phyloP scores from a whole-genome alignment of 2,329 filamentous ascomycete genomes.

The Didymella arachidicola region DNA sequence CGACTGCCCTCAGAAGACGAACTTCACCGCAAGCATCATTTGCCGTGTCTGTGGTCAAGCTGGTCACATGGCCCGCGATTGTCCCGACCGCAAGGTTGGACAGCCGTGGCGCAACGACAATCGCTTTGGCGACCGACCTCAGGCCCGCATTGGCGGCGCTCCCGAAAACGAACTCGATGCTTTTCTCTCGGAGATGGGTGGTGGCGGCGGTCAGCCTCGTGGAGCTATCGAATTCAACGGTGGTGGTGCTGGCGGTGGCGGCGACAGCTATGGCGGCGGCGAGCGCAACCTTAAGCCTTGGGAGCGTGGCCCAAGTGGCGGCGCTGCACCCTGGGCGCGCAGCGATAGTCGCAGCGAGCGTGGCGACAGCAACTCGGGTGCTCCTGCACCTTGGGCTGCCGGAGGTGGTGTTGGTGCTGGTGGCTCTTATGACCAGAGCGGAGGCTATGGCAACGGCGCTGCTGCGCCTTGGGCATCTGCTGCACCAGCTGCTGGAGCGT shows the following conservation, averaged over 20 bases:
- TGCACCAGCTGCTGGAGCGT: constrained; percentile 42
- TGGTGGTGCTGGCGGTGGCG: constrained; percentile 55
- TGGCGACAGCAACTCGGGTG: constrained; percentile 49
- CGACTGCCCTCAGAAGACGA: constrained; percentile 96
- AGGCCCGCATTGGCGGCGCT: constrained; percentile 71
- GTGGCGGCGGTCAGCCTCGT: constrained; percentile 68
- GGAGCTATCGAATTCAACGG: constrained; percentile 72
- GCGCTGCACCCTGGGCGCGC: constrained; percentile 77
- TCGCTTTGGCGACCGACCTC: constrained; percentile 61
- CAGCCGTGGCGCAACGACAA: constrained; percentile 89
- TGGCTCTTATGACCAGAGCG: constrained; percentile 38
- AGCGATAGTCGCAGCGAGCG: constrained; percentile 55
- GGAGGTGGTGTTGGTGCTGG: constrained; percentile 45
- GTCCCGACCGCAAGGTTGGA: constrained; percentile 90
- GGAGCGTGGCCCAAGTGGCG: constrained; percentile 85
- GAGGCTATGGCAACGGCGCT: constrained; percentile 45
- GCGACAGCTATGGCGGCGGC: constrained; percentile 58
- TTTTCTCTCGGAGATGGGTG: constrained; percentile 97
- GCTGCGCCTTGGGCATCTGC: constrained; percentile 52
- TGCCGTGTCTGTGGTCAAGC: constrained; percentile 98
- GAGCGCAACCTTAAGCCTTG: constrained; percentile 77
- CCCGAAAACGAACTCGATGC: constrained; percentile 96
- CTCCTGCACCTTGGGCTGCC: constrained; percentile 52
- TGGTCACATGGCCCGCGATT: constrained; percentile 97
- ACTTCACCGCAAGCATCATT: constrained; percentile 99